phyloP scores from a whole-genome alignment of 176 grass and related monocot genomes.

The Eleusine indica region DNA sequence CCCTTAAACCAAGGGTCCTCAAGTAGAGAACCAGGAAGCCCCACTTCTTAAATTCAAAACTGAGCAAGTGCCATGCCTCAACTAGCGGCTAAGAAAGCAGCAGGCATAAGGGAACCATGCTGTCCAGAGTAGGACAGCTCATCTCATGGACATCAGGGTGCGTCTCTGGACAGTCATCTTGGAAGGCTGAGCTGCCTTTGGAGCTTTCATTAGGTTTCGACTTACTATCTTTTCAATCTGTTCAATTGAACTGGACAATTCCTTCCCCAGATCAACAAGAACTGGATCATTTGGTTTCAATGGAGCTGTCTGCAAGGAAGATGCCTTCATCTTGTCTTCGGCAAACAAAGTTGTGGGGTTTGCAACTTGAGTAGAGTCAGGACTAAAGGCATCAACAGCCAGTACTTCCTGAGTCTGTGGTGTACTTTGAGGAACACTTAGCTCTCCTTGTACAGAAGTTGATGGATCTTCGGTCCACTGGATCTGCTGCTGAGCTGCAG shows the following conservation, averaged over 20 bases:
- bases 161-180: constrained; percentile 51
- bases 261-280: constrained; percentile 45
- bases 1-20: constrained; percentile 31
- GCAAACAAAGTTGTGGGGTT: constrained; percentile 22
- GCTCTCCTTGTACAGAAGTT: constrained; percentile 36
- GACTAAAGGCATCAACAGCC: constrained; percentile 29
- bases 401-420: constrained; percentile 20
- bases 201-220: constrained; percentile 49
- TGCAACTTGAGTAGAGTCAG: constrained; percentile 32
- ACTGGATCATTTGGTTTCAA: constrained; percentile 31
- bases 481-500: constrained; percentile 51
- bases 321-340: constrained; percentile 31
- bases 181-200: constrained; percentile 48
- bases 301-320: constrained; percentile 34
- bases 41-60: constrained; percentile 15
- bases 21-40: constrained; percentile 48
- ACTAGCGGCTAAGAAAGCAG: constrained; percentile 33
- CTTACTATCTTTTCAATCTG: constrained; percentile 66
- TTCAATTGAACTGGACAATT: constrained; percentile 66
- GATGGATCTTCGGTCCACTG: constrained; percentile 31
- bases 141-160: constrained; percentile 71
- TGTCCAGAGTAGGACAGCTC: constrained; percentile 31
- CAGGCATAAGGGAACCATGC: constrained; percentile 5
- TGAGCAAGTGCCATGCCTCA: neutral
- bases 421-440: constrained; percentile 27